These are phyloP conservation scores for Leptomonas pyrrhocoris DNA, from an alignment of 208 protist genomes.

Conservation along the genomic window DNA sequence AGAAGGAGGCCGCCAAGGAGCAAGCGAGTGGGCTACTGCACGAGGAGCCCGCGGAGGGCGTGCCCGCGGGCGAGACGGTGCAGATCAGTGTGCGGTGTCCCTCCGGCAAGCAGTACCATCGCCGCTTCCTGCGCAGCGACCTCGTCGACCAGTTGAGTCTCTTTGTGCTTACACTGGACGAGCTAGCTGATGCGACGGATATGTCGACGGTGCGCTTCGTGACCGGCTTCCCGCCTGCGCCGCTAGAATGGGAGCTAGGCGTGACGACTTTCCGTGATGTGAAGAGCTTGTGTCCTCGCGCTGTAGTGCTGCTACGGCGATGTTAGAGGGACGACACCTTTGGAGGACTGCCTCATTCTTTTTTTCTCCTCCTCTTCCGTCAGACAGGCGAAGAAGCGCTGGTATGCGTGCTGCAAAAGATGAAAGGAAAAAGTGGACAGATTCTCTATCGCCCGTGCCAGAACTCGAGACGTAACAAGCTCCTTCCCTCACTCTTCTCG, in stretches of 20 bases:
- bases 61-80: constrained; percentile 31
- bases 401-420: too few species aligned
- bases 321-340: background rate
- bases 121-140: constrained; percentile 73
- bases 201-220: constrained; percentile 55
- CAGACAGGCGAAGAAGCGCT: too few species aligned
- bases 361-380: too few species aligned
- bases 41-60: constrained; percentile 43
- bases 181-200: constrained; percentile 40
- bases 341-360: too few species aligned
- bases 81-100: constrained; percentile 59
- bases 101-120: constrained; percentile 47
- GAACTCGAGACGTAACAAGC: too few species aligned
- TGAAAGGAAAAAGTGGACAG: too few species aligned
- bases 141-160: constrained; percentile 47
- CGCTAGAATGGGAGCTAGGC: constrained; percentile 44
- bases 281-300: constrained; percentile 55
- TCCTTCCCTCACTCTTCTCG: too few species aligned
- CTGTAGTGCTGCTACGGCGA: constrained; percentile 68
- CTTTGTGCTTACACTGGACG: constrained; percentile 66
- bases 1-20: constrained; percentile 17
- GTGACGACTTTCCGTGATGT: constrained; percentile 58
- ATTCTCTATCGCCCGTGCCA: too few species aligned
- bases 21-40: constrained; percentile 39
- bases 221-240: constrained; percentile 66